Evolutionary conservation across 2,329 filamentous ascomycete species (phyloP).

Genomic region (Cladosporium sp.): DNA sequence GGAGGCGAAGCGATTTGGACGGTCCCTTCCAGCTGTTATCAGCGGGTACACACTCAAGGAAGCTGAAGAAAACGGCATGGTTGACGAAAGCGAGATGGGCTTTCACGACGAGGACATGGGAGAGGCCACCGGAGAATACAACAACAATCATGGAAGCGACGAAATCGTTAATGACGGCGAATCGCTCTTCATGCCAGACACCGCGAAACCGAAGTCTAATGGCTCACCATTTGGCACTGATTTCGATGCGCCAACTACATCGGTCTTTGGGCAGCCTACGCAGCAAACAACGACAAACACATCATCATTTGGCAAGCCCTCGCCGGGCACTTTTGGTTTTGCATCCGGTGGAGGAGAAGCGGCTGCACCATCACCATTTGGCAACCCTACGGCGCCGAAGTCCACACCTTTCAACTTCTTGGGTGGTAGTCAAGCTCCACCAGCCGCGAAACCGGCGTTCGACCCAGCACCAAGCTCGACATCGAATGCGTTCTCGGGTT

Average conservation of each 20-base stretch:
- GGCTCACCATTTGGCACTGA: neutral
- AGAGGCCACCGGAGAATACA: conserved; percentile 3
- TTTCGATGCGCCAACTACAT: conserved; percentile 4
- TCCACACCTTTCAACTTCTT: conserved; percentile 14
- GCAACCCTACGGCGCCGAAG: neutral
- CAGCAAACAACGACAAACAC: neutral
- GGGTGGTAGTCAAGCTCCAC: neutral
- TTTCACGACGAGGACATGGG: conserved; percentile 26
- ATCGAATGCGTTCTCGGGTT: neutral
- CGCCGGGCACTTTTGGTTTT: conserved; percentile 3
- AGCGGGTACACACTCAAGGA: conserved; percentile 56
- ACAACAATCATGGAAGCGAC: conserved; percentile 26
- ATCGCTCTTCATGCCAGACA: conserved; percentile 46
- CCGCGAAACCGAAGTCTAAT: neutral
- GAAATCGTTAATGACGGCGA: conserved; percentile 34
- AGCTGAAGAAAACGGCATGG: conserved; percentile 51
- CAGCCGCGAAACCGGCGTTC: neutral
- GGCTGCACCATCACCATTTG: conserved; percentile 1
- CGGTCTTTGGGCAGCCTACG: conserved; percentile 17
- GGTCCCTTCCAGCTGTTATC: conserved; percentile 58
- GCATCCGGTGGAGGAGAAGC: neutral
- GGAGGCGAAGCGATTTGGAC: conserved; percentile 58
- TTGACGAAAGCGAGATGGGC: conserved; percentile 45
- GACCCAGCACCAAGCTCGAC: neutral
- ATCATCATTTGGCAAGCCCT: conserved; percentile 16